A percentile compares a stretch with the other conserved stretches of the same genome.
phyloP scores from a whole-genome alignment of 305 asterid species.

The Fraxinus baroniana region DNA sequence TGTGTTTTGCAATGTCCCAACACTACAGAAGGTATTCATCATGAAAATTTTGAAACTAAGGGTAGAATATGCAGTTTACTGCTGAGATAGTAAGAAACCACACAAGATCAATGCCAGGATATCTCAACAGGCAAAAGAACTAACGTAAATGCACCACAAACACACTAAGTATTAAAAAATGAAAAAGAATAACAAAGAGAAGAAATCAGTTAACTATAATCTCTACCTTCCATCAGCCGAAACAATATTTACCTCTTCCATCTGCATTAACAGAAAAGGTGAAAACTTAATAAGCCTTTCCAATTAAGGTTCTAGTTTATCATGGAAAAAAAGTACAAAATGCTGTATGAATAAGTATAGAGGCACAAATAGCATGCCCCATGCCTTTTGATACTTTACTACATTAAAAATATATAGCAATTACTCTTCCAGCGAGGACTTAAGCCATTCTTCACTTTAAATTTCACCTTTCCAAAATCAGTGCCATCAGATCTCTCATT shows the following conservation, averaged over 20 bases:
- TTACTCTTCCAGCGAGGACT: slow-evolving; percentile 8
- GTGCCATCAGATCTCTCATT: slow-evolving; percentile 24
- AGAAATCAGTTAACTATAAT: background rate
- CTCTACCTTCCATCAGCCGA: background rate
- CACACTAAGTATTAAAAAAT: background rate
- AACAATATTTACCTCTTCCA: background rate
- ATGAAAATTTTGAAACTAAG: background rate
- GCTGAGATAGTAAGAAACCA: background rate
- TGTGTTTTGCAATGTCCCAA: background rate
- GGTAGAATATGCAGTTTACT: background rate
- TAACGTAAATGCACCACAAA: background rate
- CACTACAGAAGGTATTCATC: background rate
- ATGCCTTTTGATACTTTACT: slow-evolving; percentile 11
- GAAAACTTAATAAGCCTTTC: background rate
- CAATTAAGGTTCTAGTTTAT: background rate
- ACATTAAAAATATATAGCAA: background rate
- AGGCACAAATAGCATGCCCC: background rate
- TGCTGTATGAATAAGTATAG: background rate
- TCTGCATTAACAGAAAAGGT: background rate
- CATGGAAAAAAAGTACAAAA: background rate
- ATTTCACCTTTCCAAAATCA: slow-evolving; percentile 31
- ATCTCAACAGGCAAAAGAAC: background rate
- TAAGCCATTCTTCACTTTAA: slow-evolving; percentile 13
- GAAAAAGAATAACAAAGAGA: background rate
- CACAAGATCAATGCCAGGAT: background rate